Conservation (phyloP, 352 stramenopile species). For the Blastocystis sp. region DNA sequence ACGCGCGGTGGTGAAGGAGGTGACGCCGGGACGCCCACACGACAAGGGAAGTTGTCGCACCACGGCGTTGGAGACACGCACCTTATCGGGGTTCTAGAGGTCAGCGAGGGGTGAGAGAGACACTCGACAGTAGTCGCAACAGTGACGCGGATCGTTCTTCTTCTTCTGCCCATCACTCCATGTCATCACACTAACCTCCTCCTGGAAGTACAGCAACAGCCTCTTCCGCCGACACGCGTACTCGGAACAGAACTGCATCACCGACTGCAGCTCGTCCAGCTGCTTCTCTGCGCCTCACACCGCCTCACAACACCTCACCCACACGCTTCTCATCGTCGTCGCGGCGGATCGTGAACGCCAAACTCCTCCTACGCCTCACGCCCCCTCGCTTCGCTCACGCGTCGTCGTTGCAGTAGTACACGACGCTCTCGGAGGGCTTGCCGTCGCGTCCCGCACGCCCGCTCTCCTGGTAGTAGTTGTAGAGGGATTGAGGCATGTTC, state of each 20-base stretch:
- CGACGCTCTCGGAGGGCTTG: not conserved
- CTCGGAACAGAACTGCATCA: constrained; percentile 22
- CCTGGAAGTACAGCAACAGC: constrained; percentile 28
- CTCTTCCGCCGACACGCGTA: constrained; percentile 6
- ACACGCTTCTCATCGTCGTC: constrained; percentile 40
- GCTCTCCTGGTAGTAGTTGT: constrained; percentile 73
- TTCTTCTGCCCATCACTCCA: not conserved
- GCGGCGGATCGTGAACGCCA: constrained; percentile 48
- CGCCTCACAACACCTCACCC: not conserved
- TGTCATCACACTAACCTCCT: not conserved
- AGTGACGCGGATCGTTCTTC: not conserved
- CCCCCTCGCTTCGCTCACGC: not conserved
- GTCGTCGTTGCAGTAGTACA: constrained; percentile 36
- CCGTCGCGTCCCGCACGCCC: constrained; percentile 61
- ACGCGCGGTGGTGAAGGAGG: not conserved
- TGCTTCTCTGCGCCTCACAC: not conserved
- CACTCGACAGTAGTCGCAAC: constrained; percentile 45
- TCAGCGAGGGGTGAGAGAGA: not conserved
- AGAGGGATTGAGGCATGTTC: constrained; percentile 68
- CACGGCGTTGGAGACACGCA: not conserved
- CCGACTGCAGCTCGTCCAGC: constrained; percentile 27
- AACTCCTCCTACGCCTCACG: constrained; percentile 1
- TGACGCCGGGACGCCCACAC: not conserved
- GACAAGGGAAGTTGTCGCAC: not conserved
- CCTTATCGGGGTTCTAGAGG: constrained; percentile 33